Evolutionary conservation across 306 rosid species (phyloP).

Genomic region (Betula pendula): DNA sequence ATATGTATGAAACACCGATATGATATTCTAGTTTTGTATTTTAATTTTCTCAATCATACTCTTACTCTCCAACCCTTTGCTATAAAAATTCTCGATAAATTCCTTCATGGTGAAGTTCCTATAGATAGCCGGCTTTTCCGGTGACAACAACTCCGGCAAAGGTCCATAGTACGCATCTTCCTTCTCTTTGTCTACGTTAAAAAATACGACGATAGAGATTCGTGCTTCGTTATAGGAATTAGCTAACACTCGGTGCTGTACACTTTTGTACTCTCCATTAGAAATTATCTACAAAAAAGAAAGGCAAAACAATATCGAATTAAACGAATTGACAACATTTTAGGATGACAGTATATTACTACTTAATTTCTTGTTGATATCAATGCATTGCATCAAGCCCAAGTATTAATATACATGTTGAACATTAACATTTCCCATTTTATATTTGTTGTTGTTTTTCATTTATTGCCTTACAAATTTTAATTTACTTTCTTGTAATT

Average conservation of each 20-base stretch:
- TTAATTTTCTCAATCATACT: constrained; percentile 30
- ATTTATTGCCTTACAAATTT: too few species aligned
- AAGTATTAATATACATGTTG: not conserved
- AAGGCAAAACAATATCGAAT: not conserved
- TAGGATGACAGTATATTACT: not conserved
- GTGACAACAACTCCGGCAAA: constrained; percentile 30
- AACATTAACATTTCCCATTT: too few species aligned
- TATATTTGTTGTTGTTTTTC: not conserved
- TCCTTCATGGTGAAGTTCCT: constrained; percentile 27
- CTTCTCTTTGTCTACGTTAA: constrained; percentile 24
- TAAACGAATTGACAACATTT: not conserved
- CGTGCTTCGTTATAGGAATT: constrained; percentile 31
- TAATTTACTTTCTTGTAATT: too few species aligned
- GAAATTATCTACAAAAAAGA: constrained; percentile 19
- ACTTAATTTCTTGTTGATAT: too few species aligned
- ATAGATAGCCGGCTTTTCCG: constrained; percentile 28
- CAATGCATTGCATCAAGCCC: too few species aligned
- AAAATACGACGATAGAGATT: constrained; percentile 32
- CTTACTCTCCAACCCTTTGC: constrained; percentile 34
- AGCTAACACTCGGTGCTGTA: constrained; percentile 38
- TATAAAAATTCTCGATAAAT: constrained; percentile 8
- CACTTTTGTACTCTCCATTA: constrained; percentile 41
- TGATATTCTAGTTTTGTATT: not conserved
- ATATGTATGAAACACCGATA: too few species aligned
- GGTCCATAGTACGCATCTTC: constrained; percentile 35